Evolutionary conservation across 768 basidiomycete species (phyloP).

Genomic region (Suillus variegatus): DNA sequence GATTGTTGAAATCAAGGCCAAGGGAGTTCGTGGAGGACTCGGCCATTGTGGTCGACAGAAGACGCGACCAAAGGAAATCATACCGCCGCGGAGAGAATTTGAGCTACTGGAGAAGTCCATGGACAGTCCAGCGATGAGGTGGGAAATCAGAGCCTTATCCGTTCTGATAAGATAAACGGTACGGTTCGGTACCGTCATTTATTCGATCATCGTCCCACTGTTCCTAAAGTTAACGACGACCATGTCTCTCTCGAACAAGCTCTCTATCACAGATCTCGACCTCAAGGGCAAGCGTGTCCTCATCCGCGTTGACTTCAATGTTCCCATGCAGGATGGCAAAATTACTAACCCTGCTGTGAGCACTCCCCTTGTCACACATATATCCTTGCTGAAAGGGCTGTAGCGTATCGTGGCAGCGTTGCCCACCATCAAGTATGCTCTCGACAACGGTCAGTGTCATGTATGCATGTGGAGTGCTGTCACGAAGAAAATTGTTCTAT

Average conservation of each 20-base stretch:
- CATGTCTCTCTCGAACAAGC: constrained; percentile 95
- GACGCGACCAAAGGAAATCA: constrained; percentile 12
- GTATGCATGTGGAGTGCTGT: not conserved
- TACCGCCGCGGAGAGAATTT: not conserved
- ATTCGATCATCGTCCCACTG: constrained; percentile 14
- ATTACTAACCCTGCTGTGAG: constrained; percentile 97
- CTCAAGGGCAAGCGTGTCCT: constrained; percentile 88
- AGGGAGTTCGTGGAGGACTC: constrained; percentile 59
- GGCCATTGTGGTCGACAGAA: constrained; percentile 34
- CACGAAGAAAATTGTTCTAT: not conserved
- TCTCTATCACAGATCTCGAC: constrained; percentile 88
- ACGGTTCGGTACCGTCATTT: constrained; percentile 5
- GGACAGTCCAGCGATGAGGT: constrained; percentile 10
- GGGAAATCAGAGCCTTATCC: constrained; percentile 14
- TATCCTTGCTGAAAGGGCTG: constrained; percentile 15
- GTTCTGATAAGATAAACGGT: constrained; percentile 16
- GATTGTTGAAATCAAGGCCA: constrained; percentile 66
- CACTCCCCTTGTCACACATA: constrained; percentile 19
- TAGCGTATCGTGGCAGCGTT: constrained; percentile 97
- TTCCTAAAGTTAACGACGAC: constrained; percentile 30
- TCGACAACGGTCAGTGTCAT: constrained; percentile 66
- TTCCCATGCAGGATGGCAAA: constrained; percentile 85
- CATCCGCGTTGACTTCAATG: constrained; percentile 96
- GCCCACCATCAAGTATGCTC: constrained; percentile 92
- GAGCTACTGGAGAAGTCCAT: not conserved